phyloP scores from a whole-genome alignment of 2,329 filamentous ascomycete species.

The Sporothrix luriei region DNA sequence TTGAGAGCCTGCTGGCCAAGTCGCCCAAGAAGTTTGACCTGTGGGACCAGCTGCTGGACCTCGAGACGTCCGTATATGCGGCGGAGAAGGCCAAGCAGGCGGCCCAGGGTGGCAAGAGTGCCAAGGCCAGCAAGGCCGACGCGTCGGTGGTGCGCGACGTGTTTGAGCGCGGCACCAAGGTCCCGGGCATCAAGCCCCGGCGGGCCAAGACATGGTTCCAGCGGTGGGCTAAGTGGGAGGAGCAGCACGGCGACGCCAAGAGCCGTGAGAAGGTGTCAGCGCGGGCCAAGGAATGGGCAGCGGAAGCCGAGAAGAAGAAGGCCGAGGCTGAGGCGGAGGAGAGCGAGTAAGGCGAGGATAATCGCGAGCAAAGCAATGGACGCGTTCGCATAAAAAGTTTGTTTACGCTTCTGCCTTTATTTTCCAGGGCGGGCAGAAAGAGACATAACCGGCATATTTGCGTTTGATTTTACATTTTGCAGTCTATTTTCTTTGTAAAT shows the following conservation, averaged over 20 bases:
- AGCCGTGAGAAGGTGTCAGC: conserved; percentile 70
- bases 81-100: conserved; percentile 47
- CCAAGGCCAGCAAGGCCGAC: conserved; percentile 53
- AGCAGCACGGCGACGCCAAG: conserved; percentile 69
- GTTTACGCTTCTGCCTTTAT: background rate
- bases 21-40: conserved; percentile 89
- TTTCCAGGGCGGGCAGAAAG: background rate
- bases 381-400: conserved; percentile 11
- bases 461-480: conserved; percentile 13
- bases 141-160: conserved; percentile 66
- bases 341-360: conserved; percentile 33
- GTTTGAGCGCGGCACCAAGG: conserved; percentile 76
- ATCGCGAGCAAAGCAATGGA: background rate
- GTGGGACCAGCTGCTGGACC: conserved; percentile 88
- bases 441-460: background rate
- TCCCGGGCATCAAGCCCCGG: conserved; percentile 74
- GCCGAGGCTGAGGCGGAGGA: conserved; percentile 38
- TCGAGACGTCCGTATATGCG: conserved; percentile 69
- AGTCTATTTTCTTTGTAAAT: conserved; percentile 13
- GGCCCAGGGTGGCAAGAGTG: conserved; percentile 43
- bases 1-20: conserved; percentile 80
- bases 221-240: conserved; percentile 89
- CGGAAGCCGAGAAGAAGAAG: conserved; percentile 49
- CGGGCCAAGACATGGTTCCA: conserved; percentile 88
- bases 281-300: conserved; percentile 71